Percentiles rank a stretch among this genome's conserved stretches.
These are phyloP conservation scores for Torulaspora franciscae DNA, from an alignment of 805 yeast genomes.

Conservation along the genomic window DNA sequence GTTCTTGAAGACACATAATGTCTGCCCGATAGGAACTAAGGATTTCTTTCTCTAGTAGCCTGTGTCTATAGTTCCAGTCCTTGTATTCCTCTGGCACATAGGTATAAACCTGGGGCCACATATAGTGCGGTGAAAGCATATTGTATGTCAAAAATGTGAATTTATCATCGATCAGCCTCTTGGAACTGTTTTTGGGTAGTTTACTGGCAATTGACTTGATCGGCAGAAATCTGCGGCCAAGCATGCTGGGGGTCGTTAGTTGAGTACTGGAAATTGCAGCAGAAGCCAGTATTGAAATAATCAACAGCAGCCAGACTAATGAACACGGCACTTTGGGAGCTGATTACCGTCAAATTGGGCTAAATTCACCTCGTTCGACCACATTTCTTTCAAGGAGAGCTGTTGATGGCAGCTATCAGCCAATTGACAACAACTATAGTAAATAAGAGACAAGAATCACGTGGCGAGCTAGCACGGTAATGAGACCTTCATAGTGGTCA, in stretches of 20 bases:
- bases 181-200: constrained; percentile 6
- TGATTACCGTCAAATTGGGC: not conserved
- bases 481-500: not conserved
- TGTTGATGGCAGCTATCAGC: not conserved
- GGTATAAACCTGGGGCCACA: constrained; percentile 54
- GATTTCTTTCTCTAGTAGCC: constrained; percentile 38
- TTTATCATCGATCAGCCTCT: constrained; percentile 13
- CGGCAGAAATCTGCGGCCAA: constrained; percentile 14
- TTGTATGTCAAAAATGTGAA: constrained; percentile 42
- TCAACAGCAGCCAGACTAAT: constrained; percentile 2
- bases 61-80: constrained; percentile 48
- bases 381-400: not conserved
- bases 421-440: not conserved
- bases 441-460: not conserved
- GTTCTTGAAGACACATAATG: constrained; percentile 57
- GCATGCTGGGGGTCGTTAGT: constrained; percentile 1
- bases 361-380: not conserved
- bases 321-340: not conserved
- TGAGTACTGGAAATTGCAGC: not conserved
- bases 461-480: not conserved
- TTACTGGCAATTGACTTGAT: constrained; percentile 8
- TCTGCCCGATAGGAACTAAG: constrained; percentile 41
- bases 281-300: not conserved
- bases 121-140: constrained; percentile 49
- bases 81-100: constrained; percentile 45